Conservation (phyloP, 768 basidiomycete species). For the Russula emetica region DNA sequence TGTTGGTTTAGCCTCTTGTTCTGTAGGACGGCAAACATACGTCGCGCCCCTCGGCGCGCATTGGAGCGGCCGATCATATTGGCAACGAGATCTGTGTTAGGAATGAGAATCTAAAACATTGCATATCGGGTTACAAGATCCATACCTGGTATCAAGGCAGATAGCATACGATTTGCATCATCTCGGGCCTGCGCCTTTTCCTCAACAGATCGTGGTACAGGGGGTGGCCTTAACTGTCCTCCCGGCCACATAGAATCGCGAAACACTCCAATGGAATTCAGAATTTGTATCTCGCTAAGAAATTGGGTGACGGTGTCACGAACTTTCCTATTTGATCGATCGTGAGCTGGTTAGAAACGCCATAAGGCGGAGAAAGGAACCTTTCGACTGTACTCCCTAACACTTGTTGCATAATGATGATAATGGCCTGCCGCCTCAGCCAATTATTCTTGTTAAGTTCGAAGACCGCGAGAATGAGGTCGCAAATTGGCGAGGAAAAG, state of each 20-base stretch:
- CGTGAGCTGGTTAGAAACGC: neutral
- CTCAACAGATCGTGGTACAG: slow-evolving; percentile 65
- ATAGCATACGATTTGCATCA: slow-evolving; percentile 86
- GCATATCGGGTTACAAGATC: neutral
- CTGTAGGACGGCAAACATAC: slow-evolving; percentile 91
- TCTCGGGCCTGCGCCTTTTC: slow-evolving; percentile 79
- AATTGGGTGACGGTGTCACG: slow-evolving; percentile 68
- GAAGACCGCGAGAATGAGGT: slow-evolving; percentile 87
- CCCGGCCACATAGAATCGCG: slow-evolving; percentile 80
- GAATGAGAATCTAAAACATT: neutral
- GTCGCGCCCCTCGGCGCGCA: slow-evolving; percentile 84
- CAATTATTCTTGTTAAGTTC: slow-evolving; percentile 97
- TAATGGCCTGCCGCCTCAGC: slow-evolving; percentile 91
- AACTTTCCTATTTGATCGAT: slow-evolving; percentile 59
- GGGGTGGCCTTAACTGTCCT: slow-evolving; percentile 63
- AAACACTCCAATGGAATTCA: slow-evolving; percentile 61
- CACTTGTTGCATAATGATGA: slow-evolving; percentile 94
- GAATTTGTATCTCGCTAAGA: slow-evolving; percentile 64
- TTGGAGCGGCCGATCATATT: slow-evolving; percentile 99
- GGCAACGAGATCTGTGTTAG: slow-evolving; percentile 73
- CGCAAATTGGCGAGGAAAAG: slow-evolving; percentile 92
- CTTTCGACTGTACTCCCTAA: slow-evolving; percentile 94
- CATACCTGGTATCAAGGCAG: slow-evolving; percentile 85
- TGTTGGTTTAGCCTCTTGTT: slow-evolving; percentile 94
- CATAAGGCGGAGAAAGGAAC: slow-evolving; percentile 39